Percentiles rank a stretch among this genome's conserved stretches.
These are phyloP conservation scores for Brassica rapa DNA, from an alignment of 345 rosid genomes.

Conservation along the genomic window DNA sequence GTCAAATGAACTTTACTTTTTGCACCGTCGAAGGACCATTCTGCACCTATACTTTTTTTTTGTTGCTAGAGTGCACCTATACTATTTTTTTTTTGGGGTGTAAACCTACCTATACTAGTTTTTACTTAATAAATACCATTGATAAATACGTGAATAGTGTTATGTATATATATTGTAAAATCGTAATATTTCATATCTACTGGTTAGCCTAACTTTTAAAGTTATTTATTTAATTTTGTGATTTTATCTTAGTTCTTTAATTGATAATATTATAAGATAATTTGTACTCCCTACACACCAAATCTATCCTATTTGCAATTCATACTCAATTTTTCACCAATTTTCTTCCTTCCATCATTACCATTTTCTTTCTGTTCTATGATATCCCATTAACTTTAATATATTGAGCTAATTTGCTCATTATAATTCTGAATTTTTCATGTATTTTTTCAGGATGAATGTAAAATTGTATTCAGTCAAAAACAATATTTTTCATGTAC, in stretches of 20 bases:
- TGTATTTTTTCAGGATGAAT: too few species aligned
- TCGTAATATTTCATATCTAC: not conserved
- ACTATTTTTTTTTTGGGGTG: too few species aligned
- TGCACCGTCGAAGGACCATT: constrained; percentile 18
- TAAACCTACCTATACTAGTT: not conserved
- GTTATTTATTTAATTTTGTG: not conserved
- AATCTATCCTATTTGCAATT: too few species aligned
- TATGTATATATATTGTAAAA: not conserved
- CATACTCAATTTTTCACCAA: too few species aligned
- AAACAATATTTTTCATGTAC: too few species aligned
- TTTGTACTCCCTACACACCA: too few species aligned
- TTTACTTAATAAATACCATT: not conserved
- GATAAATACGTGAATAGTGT: not conserved
- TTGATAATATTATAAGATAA: not conserved
- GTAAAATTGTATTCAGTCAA: too few species aligned
- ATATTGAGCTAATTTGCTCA: too few species aligned
- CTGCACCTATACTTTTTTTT: not conserved
- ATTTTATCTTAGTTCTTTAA: not conserved
- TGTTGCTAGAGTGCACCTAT: not conserved
- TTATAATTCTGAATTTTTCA: not conserved
- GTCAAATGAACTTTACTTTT: constrained; percentile 18
- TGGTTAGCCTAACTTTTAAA: not conserved
- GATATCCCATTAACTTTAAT: too few species aligned
- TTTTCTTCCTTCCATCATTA: too few species aligned
- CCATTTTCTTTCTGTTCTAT: too few species aligned